These are phyloP conservation scores for Saccharomycopsis lassenensis DNA, from an alignment of 805 yeast species.

Conservation along the genomic window DNA sequence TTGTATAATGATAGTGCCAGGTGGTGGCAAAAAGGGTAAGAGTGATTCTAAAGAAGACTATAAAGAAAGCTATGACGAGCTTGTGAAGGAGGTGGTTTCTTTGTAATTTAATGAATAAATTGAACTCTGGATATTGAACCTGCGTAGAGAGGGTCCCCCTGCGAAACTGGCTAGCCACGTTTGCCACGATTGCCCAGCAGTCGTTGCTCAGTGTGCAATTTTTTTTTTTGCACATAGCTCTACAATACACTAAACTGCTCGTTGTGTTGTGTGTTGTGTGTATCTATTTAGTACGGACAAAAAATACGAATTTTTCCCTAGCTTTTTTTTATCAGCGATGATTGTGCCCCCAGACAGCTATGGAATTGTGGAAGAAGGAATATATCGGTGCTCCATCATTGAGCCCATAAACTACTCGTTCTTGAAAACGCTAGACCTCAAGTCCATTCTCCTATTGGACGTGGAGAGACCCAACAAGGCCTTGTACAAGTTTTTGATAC, in stretches of 20 bases:
- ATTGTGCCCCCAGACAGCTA: conserved; percentile 88
- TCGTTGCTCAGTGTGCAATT: too few species aligned
- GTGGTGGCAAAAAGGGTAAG: conserved; percentile 77
- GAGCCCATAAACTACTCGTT: conserved; percentile 73
- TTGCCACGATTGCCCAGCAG: too few species aligned
- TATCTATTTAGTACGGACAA: too few species aligned
- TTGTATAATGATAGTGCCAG: conserved; percentile 94
- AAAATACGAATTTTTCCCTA: too few species aligned
- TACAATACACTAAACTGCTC: too few species aligned
- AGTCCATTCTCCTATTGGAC: conserved; percentile 63
- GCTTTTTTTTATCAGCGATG: conserved; percentile 32
- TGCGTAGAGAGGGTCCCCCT: too few species aligned
- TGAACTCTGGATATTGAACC: too few species aligned
- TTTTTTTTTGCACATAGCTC: too few species aligned
- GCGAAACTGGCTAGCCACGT: too few species aligned
- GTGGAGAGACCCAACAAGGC: conserved; percentile 77
- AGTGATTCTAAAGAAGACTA: conserved; percentile 68
- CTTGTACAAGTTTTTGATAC: conserved; percentile 52
- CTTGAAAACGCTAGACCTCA: conserved; percentile 57
- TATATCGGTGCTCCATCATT: conserved; percentile 71
- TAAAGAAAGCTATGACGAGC: conserved; percentile 77
- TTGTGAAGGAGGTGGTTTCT: conserved; percentile 17
- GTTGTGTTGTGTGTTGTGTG: too few species aligned
- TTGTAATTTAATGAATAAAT: conserved; percentile 1
- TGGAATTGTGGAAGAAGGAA: conserved; percentile 81